phyloP scores from a whole-genome alignment of 1,139 yeast genomes.

The Yamadazyma mexicana region DNA sequence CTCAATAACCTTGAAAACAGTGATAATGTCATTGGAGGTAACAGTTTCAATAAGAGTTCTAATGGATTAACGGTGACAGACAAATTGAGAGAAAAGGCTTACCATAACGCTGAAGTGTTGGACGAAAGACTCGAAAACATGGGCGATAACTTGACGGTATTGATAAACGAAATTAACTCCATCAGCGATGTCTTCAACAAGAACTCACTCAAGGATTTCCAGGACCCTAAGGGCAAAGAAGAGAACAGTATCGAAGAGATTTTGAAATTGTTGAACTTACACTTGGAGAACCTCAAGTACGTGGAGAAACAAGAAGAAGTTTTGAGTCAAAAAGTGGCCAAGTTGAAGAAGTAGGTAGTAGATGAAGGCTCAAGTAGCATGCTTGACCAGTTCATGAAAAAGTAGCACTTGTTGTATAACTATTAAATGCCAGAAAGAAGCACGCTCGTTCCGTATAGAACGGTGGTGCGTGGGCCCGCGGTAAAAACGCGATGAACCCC shows the following conservation, averaged over 20 bases:
- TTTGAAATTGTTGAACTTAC: slow-evolving; percentile 81
- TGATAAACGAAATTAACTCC: slow-evolving; percentile 82
- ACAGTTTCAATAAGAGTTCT: slow-evolving; percentile 9
- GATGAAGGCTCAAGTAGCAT: neutral
- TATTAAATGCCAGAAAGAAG: too few species aligned
- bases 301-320: slow-evolving; percentile 71
- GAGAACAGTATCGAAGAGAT: slow-evolving; percentile 62
- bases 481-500: neutral
- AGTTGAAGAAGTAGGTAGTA: slow-evolving; percentile 41
- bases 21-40: slow-evolving; percentile 13
- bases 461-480: too few species aligned
- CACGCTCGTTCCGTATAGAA: too few species aligned
- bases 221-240: slow-evolving; percentile 20
- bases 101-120: slow-evolving; percentile 80
- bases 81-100: slow-evolving; percentile 88
- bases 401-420: too few species aligned
- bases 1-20: slow-evolving; percentile 42
- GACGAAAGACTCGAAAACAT: slow-evolving; percentile 79
- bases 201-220: slow-evolving; percentile 35
- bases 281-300: slow-evolving; percentile 85
- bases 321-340: slow-evolving; percentile 50
- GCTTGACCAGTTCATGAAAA: too few species aligned
- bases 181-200: slow-evolving; percentile 83
- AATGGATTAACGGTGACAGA: slow-evolving; percentile 51
- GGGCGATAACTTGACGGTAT: slow-evolving; percentile 71